Evolutionary conservation across 2,329 filamentous ascomycete species (phyloP), one percentile per base, ranked within the genome.

Genomic region (Pyricularia pennisetigena): DNA sequence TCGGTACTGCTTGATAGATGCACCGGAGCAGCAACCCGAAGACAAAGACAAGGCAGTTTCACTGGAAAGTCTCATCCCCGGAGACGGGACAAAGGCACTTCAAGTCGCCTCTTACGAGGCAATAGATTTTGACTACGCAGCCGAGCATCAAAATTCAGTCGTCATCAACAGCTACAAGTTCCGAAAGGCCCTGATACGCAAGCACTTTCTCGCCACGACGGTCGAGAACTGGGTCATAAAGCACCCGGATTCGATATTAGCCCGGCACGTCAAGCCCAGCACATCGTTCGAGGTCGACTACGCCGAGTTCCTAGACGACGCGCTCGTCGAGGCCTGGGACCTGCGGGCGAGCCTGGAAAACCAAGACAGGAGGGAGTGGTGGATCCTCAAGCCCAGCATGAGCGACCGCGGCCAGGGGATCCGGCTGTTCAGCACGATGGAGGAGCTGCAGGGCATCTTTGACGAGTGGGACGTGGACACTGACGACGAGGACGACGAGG

Each of bases 361-460:
- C 64, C 97, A 97, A 73, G 86, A 85, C 66, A 78, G 77, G 16
- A 74, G 74, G 69, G 88, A 96, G 76, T 99, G 94, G 94, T 99
- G 95, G 95, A 98, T 99, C 72, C 78, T 99, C 69, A 99, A 99
- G 79, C 94, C 95, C 0, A 91, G 94, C 9, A 98, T 99, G 95
- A 97, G 93, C 77, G 95, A 99, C 76, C 86, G 94, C 28, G 95
- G 94, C 0, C 94, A 97, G 76, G 95, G 95, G 0, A 97, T 99
- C 69, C 82, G 92, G 57, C 81, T 99, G 0, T 99, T 99, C 78
- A 91, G 88, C 73, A 92, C 88, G 2, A 91, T 95, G 81, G 88
- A 90, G 68, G 89, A 97, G 75, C 81, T 99, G n/a, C 90, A 90
- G 70, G 84, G 76, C 16, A 95, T 99, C 68, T 99, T 98, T 75